Base-by-base conservation (phyloP, 2,329 filamentous ascomycete genomes). In the Orbilia blumenaviensis region DNA sequence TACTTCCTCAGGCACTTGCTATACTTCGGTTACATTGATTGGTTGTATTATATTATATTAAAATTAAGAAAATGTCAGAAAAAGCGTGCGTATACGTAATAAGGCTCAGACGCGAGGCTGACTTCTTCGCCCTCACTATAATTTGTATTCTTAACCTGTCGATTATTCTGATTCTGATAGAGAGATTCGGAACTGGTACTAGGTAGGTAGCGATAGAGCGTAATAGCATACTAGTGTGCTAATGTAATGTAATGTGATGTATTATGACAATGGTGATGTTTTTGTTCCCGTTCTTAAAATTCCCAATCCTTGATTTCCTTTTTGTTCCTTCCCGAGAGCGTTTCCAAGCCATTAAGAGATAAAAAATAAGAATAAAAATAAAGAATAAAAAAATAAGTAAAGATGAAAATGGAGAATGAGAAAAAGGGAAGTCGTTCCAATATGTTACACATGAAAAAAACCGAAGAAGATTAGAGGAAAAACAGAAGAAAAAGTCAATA, bases 401-500 rank as follows among this genome's bases (percentile, higher is more conserved):
- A 9, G 25, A 66, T 18, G 36, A 25, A 34, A 34, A 60, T 10
- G 34, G 21, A 36, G 10, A 18, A 42, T 25, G 23, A 38, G 21
- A 38, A 21, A 12, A 23, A 50, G 50, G 14, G 4, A 9, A 4
- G 18, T n/a, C 14, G 9, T 41, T 16, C 25, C n/a, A 58, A 63
- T 62, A 71, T 63, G 23, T 63, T 63, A 71, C 56, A 71, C 25
- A 36, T 54, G 48, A 56, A 54, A 10, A 46, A 48, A 23, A 36
- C 10, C 1, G 7, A 48, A 44, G n/a, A 18, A 32, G 32, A n/a
- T n/a, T n/a, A n/a, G 23, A 54, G 25, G 54, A 64, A 14, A 32
- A 64, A 29, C 3, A 38, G 21, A 56, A 67, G 54, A n/a, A 41
- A 52, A 23, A 7, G n/a, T n/a, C n/a, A n/a, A n/a, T n/a, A n/a